Percentiles rank a stretch among this genome's conserved stretches.
Evolutionary conservation across 345 rosid species (phyloP).

Genomic region (Aurinia saxatilis): DNA sequence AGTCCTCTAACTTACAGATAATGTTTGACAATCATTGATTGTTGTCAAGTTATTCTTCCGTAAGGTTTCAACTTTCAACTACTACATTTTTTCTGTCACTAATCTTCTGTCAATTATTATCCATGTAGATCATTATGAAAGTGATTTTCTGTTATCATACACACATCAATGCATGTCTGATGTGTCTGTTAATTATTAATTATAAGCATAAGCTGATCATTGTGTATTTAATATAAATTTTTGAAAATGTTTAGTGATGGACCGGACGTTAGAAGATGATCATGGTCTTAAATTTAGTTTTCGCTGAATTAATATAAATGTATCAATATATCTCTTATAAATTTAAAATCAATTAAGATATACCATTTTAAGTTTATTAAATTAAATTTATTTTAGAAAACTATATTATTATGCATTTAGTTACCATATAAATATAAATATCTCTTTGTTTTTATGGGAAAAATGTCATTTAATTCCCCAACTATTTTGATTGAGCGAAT

Average conservation of each 20-base stretch:
- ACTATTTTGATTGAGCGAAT: too few relatives aligned
- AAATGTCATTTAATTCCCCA: too few relatives aligned
- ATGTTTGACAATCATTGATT: slow-evolving; percentile 1
- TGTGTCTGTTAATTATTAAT: neutral
- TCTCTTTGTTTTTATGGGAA: too few relatives aligned
- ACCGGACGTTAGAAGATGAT: neutral
- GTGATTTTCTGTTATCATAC: slow-evolving; percentile 17
- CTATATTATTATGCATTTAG: too few relatives aligned
- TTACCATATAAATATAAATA: too few relatives aligned
- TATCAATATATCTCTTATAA: too few relatives aligned
- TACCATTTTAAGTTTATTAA: too few relatives aligned
- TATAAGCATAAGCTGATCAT: too few relatives aligned
- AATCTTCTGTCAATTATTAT: neutral
- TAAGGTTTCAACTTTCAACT: slow-evolving; percentile 31
- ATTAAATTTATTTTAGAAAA: too few relatives aligned
- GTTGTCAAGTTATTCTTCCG: slow-evolving; percentile 7
- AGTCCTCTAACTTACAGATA: slow-evolving; percentile 8
- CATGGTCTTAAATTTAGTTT: neutral
- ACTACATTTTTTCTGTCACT: slow-evolving; percentile 18
- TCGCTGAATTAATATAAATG: too few relatives aligned
- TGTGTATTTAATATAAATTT: neutral
- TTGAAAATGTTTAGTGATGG: neutral
- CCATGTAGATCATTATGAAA: slow-evolving; percentile 6
- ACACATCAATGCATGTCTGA: slow-evolving; percentile 17
- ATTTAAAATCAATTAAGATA: too few relatives aligned